Evolutionary conservation across 1,284 basidiomycete genomes (phyloP).

Genomic region (Earliella scabrosa): DNA sequence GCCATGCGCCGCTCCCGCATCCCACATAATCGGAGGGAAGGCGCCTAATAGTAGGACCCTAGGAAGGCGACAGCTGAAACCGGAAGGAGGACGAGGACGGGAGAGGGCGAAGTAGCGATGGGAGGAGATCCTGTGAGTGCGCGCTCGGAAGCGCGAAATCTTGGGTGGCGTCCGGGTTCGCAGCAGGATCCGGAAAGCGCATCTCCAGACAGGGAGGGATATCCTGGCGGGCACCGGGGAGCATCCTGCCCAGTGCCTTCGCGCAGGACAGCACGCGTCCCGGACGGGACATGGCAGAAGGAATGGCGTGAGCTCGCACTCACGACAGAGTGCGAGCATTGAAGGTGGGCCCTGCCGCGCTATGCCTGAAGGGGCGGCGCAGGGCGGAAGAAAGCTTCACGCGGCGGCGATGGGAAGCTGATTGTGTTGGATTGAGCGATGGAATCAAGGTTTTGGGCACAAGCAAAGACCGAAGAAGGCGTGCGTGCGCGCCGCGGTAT

Average conservation of each 20-base stretch:
- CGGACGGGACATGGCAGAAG: background rate
- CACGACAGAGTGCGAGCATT: background rate
- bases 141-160: too few species aligned
- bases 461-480: conserved; percentile 7
- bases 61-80: too few species aligned
- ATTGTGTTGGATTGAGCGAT: conserved; percentile 19
- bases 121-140: too few species aligned
- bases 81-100: too few species aligned
- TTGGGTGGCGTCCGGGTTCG: too few species aligned
- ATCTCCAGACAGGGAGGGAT: background rate
- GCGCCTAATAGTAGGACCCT: too few species aligned
- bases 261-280: too few species aligned
- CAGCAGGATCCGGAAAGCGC: conserved; percentile 8
- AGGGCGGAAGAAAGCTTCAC: background rate
- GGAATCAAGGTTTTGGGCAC: conserved; percentile 8
- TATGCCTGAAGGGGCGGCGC: conserved; percentile 9
- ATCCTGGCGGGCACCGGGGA: background rate
- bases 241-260: too few species aligned
- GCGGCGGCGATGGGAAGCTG: conserved; percentile 14
- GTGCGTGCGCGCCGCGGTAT: background rate
- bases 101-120: too few species aligned
- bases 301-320: background rate
- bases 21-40: too few species aligned
- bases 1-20: too few species aligned
- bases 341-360: too few species aligned